phyloP scores from a whole-genome alignment of 2,329 filamentous ascomycete genomes.

The Aschersonia sp. region DNA sequence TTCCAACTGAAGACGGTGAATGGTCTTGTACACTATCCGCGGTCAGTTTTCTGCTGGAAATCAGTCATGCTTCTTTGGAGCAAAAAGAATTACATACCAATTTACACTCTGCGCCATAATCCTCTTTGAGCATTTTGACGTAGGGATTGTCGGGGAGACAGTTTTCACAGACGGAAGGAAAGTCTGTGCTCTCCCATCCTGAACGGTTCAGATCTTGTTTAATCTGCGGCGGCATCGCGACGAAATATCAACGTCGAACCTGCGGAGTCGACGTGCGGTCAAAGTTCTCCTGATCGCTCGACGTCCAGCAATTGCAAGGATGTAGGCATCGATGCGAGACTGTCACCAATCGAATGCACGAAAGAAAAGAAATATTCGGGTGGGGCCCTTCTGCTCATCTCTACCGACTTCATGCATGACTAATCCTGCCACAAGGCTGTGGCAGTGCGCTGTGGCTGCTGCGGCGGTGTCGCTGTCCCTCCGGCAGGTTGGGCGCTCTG shows the following conservation, averaged over 20 bases:
- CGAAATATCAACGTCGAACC: constrained; percentile 1
- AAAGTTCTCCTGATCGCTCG: too few relatives aligned
- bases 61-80: neutral
- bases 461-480: too few relatives aligned
- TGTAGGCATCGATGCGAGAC: neutral
- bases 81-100: constrained; percentile 22
- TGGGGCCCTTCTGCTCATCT: too few relatives aligned
- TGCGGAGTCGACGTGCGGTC: constrained; percentile 4
- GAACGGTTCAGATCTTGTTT: constrained; percentile 93
- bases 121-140: constrained; percentile 97
- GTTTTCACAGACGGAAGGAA: constrained; percentile 79
- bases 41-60: constrained; percentile 3
- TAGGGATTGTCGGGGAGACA: constrained; percentile 95
- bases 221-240: constrained; percentile 71
- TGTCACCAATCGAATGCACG: neutral
- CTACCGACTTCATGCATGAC: too few relatives aligned
- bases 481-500: too few relatives aligned
- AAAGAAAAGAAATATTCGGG: neutral
- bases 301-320: neutral
- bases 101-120: constrained; percentile 80
- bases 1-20: constrained; percentile 97
- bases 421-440: neutral
- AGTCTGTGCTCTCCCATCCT: constrained; percentile 89
- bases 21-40: constrained; percentile 61
- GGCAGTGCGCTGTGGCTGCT: neutral